Percentiles rank a stretch among this genome's conserved stretches.
These are phyloP conservation scores for Coleophoma crateriformis DNA, from an alignment of 2,329 filamentous ascomycete species.

Conservation along the genomic window DNA sequence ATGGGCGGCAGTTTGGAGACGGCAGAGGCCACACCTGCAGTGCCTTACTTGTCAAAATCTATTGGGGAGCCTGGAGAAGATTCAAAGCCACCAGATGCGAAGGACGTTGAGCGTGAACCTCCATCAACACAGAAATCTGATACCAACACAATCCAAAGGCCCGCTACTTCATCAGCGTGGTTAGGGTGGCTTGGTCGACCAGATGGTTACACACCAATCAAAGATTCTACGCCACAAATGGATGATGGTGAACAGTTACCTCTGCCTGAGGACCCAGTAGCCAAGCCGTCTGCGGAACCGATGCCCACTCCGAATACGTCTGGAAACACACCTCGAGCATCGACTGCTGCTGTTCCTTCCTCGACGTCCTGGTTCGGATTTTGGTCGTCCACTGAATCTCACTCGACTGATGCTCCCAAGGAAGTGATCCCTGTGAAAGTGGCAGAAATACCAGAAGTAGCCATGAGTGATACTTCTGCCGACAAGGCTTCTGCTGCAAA, in stretches of 20 bases:
- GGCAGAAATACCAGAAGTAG: conserved; percentile 8
- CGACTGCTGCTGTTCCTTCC: background rate
- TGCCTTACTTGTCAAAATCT: background rate
- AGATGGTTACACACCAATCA: conserved; percentile 12
- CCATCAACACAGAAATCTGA: no score
- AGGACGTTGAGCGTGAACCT: no score
- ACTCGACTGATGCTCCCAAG: conserved; percentile 15
- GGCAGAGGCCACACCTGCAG: background rate
- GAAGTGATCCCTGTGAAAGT: conserved; percentile 17
- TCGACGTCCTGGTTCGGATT: conserved; percentile 25
- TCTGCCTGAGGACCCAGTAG: background rate
- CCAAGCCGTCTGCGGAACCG: background rate
- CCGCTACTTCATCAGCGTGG: conserved; percentile 41
- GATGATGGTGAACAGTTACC: background rate
- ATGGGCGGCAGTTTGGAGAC: conserved; percentile 16
- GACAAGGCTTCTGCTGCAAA: conserved; percentile 1
- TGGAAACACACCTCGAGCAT: no score
- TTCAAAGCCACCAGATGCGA: no score
- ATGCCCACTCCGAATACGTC: no score
- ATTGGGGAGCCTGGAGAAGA: background rate
- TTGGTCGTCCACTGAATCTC: conserved; percentile 18
- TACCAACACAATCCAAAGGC: conserved; percentile 5
- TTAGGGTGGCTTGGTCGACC: conserved; percentile 44
- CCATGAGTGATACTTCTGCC: background rate
- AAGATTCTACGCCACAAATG: background rate